Percentiles rank a stretch among this genome's conserved stretches.
Conservation (phyloP, 2,329 filamentous ascomycete species). For the Colletotrichum musae region DNA sequence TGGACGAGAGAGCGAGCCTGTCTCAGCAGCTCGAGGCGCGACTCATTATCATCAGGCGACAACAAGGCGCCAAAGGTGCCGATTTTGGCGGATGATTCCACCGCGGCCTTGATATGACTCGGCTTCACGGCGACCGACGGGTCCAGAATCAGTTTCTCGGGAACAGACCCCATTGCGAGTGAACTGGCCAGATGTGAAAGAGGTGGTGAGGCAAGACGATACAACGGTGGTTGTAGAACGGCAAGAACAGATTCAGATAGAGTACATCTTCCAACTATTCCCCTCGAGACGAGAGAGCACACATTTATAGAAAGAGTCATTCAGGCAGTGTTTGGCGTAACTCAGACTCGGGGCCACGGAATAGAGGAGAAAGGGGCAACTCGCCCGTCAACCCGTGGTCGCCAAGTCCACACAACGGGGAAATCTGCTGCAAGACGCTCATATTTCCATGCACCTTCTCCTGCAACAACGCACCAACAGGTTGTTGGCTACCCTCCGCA, state of each 20-base stretch:
- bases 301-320: background rate
- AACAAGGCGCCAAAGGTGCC: slow-evolving; percentile 2
- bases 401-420: background rate
- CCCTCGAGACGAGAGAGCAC: background rate
- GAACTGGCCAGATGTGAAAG: too few species aligned
- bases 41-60: slow-evolving; percentile 7
- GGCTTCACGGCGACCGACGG: slow-evolving; percentile 6
- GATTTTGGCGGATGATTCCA: background rate
- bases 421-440: background rate
- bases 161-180: slow-evolving; percentile 20
- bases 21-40: slow-evolving; percentile 17
- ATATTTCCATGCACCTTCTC: background rate
- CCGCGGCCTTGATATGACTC: slow-evolving; percentile 8
- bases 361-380: background rate
- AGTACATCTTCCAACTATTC: fast-evolving
- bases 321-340: background rate
- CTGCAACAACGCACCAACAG: background rate
- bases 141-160: slow-evolving; percentile 6
- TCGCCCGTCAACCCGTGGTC: background rate
- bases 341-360: too few species aligned
- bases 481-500: background rate
- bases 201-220: too few species aligned
- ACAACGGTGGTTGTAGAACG: too few species aligned
- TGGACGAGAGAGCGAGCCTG: slow-evolving; percentile 24
- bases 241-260: background rate